phyloP scores from a whole-genome alignment of 805 yeast species.

The Ogataea trehaloabstinens region DNA sequence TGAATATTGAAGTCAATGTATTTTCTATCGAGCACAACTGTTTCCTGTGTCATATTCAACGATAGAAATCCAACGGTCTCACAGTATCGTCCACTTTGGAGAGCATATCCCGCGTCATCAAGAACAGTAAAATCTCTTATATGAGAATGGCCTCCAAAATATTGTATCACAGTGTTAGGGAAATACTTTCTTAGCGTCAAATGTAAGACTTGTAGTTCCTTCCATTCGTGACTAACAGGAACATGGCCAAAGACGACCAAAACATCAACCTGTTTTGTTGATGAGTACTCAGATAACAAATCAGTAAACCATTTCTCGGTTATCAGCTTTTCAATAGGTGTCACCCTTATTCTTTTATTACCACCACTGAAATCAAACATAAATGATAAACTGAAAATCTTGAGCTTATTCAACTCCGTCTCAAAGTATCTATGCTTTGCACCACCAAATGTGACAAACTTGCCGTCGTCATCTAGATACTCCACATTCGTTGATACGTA shows the following conservation, averaged over 20 bases:
- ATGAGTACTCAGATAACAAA: conserved; percentile 31
- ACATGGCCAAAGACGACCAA: conserved; percentile 76
- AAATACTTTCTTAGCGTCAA: conserved; percentile 50
- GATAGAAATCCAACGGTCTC: conserved; percentile 92
- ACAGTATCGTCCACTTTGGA: conserved; percentile 92
- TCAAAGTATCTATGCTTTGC: conserved; percentile 59
- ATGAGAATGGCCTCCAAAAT: conserved; percentile 94
- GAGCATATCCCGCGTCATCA: conserved; percentile 66
- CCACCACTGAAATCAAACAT: conserved; percentile 69
- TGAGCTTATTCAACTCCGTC: conserved; percentile 51
- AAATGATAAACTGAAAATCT: conserved; percentile 72
- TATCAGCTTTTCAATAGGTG: conserved; percentile 54
- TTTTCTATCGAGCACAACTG: conserved; percentile 45
- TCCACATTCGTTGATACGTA: conserved; percentile 77
- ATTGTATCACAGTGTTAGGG: conserved; percentile 69
- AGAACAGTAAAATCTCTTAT: conserved; percentile 75
- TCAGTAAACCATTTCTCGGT: conserved; percentile 65
- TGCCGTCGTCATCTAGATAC: conserved; percentile 40
- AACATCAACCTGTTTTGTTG: conserved; percentile 50
- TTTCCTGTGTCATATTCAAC: conserved; percentile 28
- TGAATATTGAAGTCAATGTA: conserved; percentile 80
- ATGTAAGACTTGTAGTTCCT: conserved; percentile 50
- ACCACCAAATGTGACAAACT: conserved; percentile 65
- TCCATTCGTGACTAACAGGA: conserved; percentile 61
- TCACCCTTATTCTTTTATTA: conserved; percentile 62